These are phyloP conservation scores for Cyclostephanos invisitatus DNA, from an alignment of 108 stramenopile species.

Conservation along the genomic window DNA sequence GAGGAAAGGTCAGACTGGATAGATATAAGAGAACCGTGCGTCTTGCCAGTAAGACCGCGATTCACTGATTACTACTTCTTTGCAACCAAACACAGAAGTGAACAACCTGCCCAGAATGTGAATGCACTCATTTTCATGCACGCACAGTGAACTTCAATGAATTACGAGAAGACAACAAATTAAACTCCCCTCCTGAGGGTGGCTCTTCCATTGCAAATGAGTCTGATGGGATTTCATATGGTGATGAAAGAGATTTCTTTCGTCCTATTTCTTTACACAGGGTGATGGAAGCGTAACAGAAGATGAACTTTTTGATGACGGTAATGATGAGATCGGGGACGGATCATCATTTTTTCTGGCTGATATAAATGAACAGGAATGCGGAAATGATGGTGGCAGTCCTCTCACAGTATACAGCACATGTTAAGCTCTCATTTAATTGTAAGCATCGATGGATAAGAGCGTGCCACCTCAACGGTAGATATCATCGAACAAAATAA, in stretches of 20 bases:
- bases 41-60: constrained; percentile 28
- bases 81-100: constrained; percentile 14
- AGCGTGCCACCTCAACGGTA: no score
- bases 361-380: neutral
- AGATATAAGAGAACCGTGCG: neutral
- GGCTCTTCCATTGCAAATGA: constrained; percentile 4
- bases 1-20: neutral
- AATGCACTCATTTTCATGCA: neutral
- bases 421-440: no score
- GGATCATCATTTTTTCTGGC: neutral
- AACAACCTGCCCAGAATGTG: neutral
- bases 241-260: neutral
- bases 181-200: neutral
- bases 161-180: neutral
- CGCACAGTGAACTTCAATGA: neutral
- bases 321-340: neutral
- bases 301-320: neutral
- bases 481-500: no score
- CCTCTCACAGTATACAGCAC: no score
- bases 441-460: no score
- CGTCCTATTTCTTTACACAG: neutral
- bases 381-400: neutral
- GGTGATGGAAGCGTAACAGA: neutral
- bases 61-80: constrained; percentile 46
- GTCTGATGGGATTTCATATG: neutral